Evolutionary conservation across 805 yeast genomes (phyloP).

Genomic region (Zygoascus biomembranicola): DNA sequence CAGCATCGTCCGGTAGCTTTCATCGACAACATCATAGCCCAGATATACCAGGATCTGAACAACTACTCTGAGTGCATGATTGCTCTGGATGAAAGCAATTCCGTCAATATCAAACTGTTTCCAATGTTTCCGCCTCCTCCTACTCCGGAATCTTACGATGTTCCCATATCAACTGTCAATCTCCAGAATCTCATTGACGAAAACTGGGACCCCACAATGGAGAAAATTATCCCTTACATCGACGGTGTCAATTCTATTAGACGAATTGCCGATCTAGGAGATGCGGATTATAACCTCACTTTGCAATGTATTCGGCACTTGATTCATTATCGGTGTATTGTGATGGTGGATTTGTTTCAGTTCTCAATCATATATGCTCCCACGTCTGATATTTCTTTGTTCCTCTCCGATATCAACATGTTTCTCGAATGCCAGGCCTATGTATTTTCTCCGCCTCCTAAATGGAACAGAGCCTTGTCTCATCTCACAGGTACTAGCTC

Average conservation of each 20-base stretch:
- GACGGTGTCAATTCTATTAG: constrained; percentile 82
- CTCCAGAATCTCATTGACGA: constrained; percentile 68
- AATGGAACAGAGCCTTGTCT: background rate
- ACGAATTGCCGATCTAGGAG: constrained; percentile 67
- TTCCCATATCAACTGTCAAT: constrained; percentile 83
- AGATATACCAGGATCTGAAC: constrained; percentile 88
- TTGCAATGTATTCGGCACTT: constrained; percentile 85
- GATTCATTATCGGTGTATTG: constrained; percentile 80
- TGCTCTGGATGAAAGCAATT: constrained; percentile 82
- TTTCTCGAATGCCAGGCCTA: constrained; percentile 82
- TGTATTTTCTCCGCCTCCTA: constrained; percentile 36
- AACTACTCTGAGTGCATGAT: constrained; percentile 94
- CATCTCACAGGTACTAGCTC: background rate
- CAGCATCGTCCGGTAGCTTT: constrained; percentile 26
- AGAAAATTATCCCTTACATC: constrained; percentile 74
- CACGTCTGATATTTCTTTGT: constrained; percentile 63
- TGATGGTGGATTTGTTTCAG: constrained; percentile 80
- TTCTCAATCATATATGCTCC: constrained; percentile 85
- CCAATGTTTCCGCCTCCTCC: constrained; percentile 83
- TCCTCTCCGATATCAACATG: constrained; percentile 55
- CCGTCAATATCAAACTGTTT: constrained; percentile 88
- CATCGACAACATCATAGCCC: constrained; percentile 73
- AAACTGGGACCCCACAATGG: constrained; percentile 96
- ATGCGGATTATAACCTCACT: constrained; percentile 71
- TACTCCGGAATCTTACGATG: constrained; percentile 68